Base-by-base conservation (phyloP, 345 rosid species). In the Dimocarpus longan region DNA sequence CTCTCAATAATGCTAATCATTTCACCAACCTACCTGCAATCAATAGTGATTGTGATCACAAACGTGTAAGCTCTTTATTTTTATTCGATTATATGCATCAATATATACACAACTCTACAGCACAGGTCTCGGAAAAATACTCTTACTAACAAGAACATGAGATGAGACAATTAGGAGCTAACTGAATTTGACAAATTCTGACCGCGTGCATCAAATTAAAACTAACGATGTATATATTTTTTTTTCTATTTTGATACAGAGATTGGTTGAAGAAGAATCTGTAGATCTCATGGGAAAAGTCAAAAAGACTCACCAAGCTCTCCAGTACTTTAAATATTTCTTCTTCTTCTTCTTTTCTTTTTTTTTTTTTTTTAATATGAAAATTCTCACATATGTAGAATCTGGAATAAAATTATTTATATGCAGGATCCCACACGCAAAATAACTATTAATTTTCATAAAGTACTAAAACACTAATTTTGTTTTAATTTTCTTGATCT, bases 221-320 rank as follows among this genome's bases (percentile, higher is more conserved):
- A 1, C 1, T 37, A 46, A 15, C 26, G 4, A 6, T 70, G 10
- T 42, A n/a, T n/a, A n/a, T n/a, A n/a, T 1, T 15, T 5, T 48
- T 54, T 7, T 48, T 4, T 21, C 63, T 44, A 5, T 26, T 73
- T 37, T 64, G 67, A 57, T 44, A 54, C 80, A 95, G 98, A 91
- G 76, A 84, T 15, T 91, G 79, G 82, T 62, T 22, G 93, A 93
- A 80, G 94, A 87, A 74, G 85, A 81, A 77, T 71, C 91, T 0
- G 88, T 81, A 70, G 92, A 90, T 81, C 71, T 92, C 2, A 85
- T 88, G 80, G 95, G 86, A 79, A 91, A 95, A 86, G 94, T 93
- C 68, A 76, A 82, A 0, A 88, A 73, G 82, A 92, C 98, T 13
- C 98, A 90, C 68, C 83, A 92, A 73, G 98, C 94, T 75, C 81